A percentile compares a stretch with the other conserved stretches of the same genome.
Evolutionary conservation across 495 filamentous ascomycete genomes (phyloP).

Genomic region (Clavariopsis aquatica): DNA sequence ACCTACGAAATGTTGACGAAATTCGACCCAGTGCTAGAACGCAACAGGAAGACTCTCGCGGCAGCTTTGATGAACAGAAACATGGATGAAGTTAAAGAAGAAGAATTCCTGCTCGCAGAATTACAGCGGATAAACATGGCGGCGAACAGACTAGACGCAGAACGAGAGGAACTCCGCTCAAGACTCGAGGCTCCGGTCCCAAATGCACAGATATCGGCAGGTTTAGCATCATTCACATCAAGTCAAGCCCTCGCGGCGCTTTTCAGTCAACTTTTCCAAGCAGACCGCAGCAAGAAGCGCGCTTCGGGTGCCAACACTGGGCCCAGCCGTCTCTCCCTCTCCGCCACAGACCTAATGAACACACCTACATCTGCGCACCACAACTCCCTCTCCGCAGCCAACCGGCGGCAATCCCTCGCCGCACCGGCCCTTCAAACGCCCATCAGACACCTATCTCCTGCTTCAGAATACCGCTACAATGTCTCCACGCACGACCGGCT

Average conservation of each 20-base stretch:
- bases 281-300: slow-evolving; percentile 85
- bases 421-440: slow-evolving; percentile 46
- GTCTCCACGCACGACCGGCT: slow-evolving; percentile 85
- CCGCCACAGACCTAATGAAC: slow-evolving; percentile 24
- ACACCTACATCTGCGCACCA: slow-evolving; percentile 29
- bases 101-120: slow-evolving; percentile 83
- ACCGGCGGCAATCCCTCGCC: slow-evolving; percentile 15
- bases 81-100: slow-evolving; percentile 85
- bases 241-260: slow-evolving; percentile 77
- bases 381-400: slow-evolving; percentile 7
- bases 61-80: slow-evolving; percentile 73
- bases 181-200: slow-evolving; percentile 64
- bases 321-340: slow-evolving; percentile 29
- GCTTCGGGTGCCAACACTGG: slow-evolving; percentile 30
- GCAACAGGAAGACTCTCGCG: slow-evolving; percentile 78
- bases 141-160: slow-evolving; percentile 77
- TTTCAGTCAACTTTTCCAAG: slow-evolving; percentile 71
- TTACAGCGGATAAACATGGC: slow-evolving; percentile 83
- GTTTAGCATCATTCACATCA: slow-evolving; percentile 68
- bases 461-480: slow-evolving; percentile 77
- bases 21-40: slow-evolving; percentile 78
- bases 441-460: slow-evolving; percentile 67
- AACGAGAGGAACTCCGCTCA: slow-evolving; percentile 86
- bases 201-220: slow-evolving; percentile 41
- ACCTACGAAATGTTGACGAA: slow-evolving; percentile 80